Percentiles rank a stretch among this genome's conserved stretches.
Evolutionary conservation across 495 filamentous ascomycete species (phyloP).

Genomic region (Hapsidospora chrysogenum): DNA sequence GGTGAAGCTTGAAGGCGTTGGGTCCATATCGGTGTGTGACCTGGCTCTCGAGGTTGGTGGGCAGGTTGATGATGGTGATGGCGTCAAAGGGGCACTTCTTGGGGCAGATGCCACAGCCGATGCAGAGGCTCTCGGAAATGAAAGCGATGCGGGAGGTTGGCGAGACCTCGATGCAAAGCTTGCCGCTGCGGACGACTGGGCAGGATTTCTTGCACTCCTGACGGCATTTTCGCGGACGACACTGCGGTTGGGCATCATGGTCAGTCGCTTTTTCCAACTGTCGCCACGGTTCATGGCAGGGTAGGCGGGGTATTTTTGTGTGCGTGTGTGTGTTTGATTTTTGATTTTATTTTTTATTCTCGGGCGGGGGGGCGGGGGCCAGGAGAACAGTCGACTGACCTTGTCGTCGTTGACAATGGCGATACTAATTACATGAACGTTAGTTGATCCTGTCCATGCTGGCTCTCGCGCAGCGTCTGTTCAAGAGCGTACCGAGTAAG

Average conservation of each 20-base stretch:
- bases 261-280: no score
- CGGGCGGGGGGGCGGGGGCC: neutral
- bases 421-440: slow-evolving; percentile 43
- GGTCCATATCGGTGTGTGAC: slow-evolving; percentile 97
- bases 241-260: no score
- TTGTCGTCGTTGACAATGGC: slow-evolving; percentile 97
- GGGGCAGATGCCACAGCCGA: slow-evolving; percentile 97
- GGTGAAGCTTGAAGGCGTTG: slow-evolving; percentile 98
- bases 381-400: slow-evolving; percentile 35
- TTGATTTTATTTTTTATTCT: neutral
- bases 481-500: slow-evolving; percentile 49
- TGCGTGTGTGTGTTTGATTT: no score
- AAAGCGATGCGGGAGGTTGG: slow-evolving; percentile 89
- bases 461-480: neutral
- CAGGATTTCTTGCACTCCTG: slow-evolving; percentile 99
- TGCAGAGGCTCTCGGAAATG: slow-evolving; percentile 88
- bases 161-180: slow-evolving; percentile 90
- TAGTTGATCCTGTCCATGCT: neutral
- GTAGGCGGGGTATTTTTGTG: slow-evolving; percentile 3
- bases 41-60: slow-evolving; percentile 92
- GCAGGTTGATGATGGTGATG: slow-evolving; percentile 98
- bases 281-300: slow-evolving; percentile 3
- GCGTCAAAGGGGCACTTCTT: slow-evolving; percentile 99
- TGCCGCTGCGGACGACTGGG: slow-evolving; percentile 90
- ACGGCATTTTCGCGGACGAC: slow-evolving; percentile 56